Conservation (phyloP, 805 yeast species). For the Hanseniaspora lindneri region DNA sequence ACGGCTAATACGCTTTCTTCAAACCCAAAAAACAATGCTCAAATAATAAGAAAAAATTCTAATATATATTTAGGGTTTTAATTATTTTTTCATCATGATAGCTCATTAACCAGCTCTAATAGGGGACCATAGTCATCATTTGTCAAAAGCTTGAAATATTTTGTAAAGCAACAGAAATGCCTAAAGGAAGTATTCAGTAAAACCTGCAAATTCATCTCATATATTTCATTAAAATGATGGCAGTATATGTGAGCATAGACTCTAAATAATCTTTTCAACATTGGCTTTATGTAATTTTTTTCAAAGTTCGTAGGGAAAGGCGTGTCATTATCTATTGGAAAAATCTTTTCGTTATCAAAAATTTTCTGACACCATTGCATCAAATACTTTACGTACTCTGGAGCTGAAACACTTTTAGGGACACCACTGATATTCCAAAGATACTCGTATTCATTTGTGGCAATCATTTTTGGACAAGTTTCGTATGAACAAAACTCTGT, state of each 20-base stretch:
- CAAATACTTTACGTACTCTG: constrained; percentile 83
- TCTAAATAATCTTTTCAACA: constrained; percentile 81
- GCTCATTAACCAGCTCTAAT: constrained; percentile 57
- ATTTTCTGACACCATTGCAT: constrained; percentile 94
- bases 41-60: no score
- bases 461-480: constrained; percentile 96
- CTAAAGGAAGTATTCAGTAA: constrained; percentile 88
- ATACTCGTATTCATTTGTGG: constrained; percentile 93
- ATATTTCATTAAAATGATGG: constrained; percentile 91
- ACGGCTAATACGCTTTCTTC: no score
- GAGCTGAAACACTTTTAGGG: constrained; percentile 85
- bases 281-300: constrained; percentile 58
- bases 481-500: constrained; percentile 92
- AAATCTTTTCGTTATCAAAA: constrained; percentile 78
- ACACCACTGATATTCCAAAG: constrained; percentile 83
- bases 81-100: constrained; percentile 20
- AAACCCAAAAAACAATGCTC: no score
- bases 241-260: constrained; percentile 96
- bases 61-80: constrained; percentile 44
- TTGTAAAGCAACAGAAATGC: constrained; percentile 79
- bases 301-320: constrained; percentile 81
- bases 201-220: constrained; percentile 83
- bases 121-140: constrained; percentile 85
- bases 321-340: constrained; percentile 84
- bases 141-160: constrained; percentile 67